Evolutionary conservation across 495 filamentous ascomycete genomes (phyloP).

Genomic region (Talaromyces nanjingensis): DNA sequence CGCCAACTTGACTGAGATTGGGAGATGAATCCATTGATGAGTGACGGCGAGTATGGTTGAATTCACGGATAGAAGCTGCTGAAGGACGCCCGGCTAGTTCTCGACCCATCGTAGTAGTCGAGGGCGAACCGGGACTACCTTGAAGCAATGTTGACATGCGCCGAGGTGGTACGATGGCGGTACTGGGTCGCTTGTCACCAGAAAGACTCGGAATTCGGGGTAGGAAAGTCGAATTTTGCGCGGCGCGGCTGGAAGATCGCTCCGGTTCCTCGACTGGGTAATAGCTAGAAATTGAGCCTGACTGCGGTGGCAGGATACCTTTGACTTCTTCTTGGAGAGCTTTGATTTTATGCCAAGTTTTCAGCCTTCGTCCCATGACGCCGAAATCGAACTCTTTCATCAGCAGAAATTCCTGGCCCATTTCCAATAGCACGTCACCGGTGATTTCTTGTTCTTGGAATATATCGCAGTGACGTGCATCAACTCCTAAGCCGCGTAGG

Average conservation of each 20-base stretch:
- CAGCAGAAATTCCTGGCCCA: slow-evolving; percentile 89
- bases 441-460: slow-evolving; percentile 95
- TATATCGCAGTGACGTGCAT: slow-evolving; percentile 79
- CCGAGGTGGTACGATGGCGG: slow-evolving; percentile 4
- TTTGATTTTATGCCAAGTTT: slow-evolving; percentile 95
- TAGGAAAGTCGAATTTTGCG: slow-evolving; percentile 41
- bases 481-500: slow-evolving; percentile 72
- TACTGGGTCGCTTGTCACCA: slow-evolving; percentile 24
- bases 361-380: slow-evolving; percentile 76
- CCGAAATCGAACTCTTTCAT: slow-evolving; percentile 95
- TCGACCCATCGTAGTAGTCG: slow-evolving; percentile 37
- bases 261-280: slow-evolving; percentile 32
- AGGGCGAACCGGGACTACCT: slow-evolving; percentile 20
- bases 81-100: slow-evolving; percentile 60
- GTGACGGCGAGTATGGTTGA: slow-evolving; percentile 81
- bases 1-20: slow-evolving; percentile 17
- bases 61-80: slow-evolving; percentile 75
- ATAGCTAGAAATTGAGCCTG: slow-evolving; percentile 24
- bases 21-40: slow-evolving; percentile 68
- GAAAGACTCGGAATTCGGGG: slow-evolving; percentile 55
- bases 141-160: slow-evolving; percentile 5
- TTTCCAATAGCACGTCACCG: slow-evolving; percentile 84
- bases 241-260: slow-evolving; percentile 28
- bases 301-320: slow-evolving; percentile 21
- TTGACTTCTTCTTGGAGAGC: slow-evolving; percentile 77